Evolutionary conservation across 1,284 basidiomycete genomes (phyloP).

Genomic region (Coniferiporia sulphurascens): DNA sequence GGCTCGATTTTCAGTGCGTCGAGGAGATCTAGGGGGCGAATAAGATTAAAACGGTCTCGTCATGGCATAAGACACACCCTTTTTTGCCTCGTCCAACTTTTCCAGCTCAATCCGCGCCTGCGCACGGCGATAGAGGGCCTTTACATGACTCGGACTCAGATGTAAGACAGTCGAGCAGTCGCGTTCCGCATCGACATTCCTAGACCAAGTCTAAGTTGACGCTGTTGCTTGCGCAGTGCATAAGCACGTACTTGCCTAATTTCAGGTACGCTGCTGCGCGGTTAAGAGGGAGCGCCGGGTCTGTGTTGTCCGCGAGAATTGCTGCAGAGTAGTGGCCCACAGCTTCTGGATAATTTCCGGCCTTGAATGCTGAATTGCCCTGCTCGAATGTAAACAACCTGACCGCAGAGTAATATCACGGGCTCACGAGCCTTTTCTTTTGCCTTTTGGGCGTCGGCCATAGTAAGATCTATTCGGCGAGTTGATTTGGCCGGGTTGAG

Average conservation of each 20-base stretch:
- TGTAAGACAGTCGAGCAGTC: slow-evolving; percentile 59
- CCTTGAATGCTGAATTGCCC: slow-evolving; percentile 59
- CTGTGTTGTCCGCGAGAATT: slow-evolving; percentile 55
- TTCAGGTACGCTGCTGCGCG: slow-evolving; percentile 80
- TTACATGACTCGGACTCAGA: slow-evolving; percentile 55
- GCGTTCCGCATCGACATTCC: slow-evolving; percentile 68
- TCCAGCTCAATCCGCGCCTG: slow-evolving; percentile 57
- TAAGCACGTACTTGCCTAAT: slow-evolving; percentile 69
- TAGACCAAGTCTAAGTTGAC: slow-evolving; percentile 26
- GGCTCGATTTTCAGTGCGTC: slow-evolving; percentile 53
- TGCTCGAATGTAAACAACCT: slow-evolving; percentile 22
- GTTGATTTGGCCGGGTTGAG: neutral
- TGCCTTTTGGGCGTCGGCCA: slow-evolving; percentile 14
- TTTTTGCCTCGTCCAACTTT: slow-evolving; percentile 46
- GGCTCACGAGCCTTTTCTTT: slow-evolving; percentile 14
- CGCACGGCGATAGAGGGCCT: slow-evolving; percentile 67
- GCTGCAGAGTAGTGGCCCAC: slow-evolving; percentile 72
- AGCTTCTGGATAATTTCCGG: slow-evolving; percentile 45
- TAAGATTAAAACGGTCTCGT: neutral
- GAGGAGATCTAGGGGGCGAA: slow-evolving; percentile 46
- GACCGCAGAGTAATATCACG: neutral
- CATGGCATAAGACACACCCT: slow-evolving; percentile 41
- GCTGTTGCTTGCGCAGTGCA: neutral
- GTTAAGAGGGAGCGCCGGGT: slow-evolving; percentile 70
- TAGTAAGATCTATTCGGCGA: neutral